Conservation (phyloP, 768 basidiomycete genomes). For the Boletus pseudo-olivaceus region DNA sequence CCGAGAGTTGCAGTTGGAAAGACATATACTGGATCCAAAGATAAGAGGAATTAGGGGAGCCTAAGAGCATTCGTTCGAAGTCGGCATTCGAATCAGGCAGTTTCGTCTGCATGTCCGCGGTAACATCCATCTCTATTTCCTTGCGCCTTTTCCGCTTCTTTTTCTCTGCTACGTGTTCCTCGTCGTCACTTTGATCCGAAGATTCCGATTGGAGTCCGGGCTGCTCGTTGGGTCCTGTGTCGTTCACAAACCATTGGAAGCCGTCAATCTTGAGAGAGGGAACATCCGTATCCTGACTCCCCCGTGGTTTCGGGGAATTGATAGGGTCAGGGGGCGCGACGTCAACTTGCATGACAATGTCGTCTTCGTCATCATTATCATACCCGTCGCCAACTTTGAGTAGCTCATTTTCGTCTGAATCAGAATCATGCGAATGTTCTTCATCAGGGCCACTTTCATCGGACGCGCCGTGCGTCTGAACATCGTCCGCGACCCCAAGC, state of each 20-base stretch:
- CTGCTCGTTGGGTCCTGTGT: conserved; percentile 36
- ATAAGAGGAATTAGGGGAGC: conserved; percentile 95
- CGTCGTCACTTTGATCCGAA: conserved; percentile 41
- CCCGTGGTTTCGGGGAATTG: not conserved
- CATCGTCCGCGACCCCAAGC: conserved; percentile 32
- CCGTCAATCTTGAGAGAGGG: conserved; percentile 54
- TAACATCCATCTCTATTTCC: conserved; percentile 74
- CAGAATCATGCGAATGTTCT: not conserved
- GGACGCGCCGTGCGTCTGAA: conserved; percentile 20
- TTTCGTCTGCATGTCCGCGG: conserved; percentile 83
- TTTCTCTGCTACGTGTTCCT: conserved; percentile 36
- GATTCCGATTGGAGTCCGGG: conserved; percentile 34
- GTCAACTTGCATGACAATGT: conserved; percentile 20
- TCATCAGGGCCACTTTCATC: conserved; percentile 19
- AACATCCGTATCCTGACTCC: not conserved
- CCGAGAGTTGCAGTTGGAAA: conserved; percentile 94
- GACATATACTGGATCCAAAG: conserved; percentile 99
- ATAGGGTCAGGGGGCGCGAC: not conserved
- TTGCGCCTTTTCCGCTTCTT: conserved; percentile 67
- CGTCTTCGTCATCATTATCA: conserved; percentile 18
- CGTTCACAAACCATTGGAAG: conserved; percentile 67
- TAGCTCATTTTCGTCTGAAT: conserved; percentile 22
- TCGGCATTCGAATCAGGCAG: conserved; percentile 89
- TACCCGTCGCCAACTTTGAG: conserved; percentile 11
- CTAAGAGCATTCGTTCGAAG: conserved; percentile 89